A percentile compares a stretch with the other conserved stretches of the same genome.
Evolutionary conservation across 176 grass and related monocot genomes (phyloP).

Genomic region (Themeda triandra): DNA sequence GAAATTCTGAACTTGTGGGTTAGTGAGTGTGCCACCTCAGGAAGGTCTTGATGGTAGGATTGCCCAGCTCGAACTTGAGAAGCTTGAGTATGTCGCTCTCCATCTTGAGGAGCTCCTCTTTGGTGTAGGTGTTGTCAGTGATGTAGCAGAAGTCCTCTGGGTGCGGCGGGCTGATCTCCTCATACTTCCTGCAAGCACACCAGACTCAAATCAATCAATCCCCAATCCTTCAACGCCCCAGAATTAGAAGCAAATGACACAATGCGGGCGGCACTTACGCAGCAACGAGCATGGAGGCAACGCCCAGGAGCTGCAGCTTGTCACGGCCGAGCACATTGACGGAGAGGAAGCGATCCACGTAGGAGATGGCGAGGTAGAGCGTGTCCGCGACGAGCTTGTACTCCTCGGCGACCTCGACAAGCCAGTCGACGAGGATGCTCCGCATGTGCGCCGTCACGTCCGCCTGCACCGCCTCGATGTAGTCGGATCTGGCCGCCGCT

Average conservation of each 20-base stretch:
- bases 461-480: slow-evolving; percentile 68
- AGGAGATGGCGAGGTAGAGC: slow-evolving; percentile 70
- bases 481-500: slow-evolving; percentile 49
- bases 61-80: slow-evolving; percentile 84
- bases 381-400: slow-evolving; percentile 92
- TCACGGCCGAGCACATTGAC: slow-evolving; percentile 53
- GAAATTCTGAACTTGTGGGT: not conserved
- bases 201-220: not conserved
- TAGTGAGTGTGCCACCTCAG: slow-evolving; percentile 39
- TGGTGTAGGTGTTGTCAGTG: slow-evolving; percentile 94
- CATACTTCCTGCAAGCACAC: slow-evolving; percentile 73
- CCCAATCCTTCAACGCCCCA: not conserved
- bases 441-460: slow-evolving; percentile 83
- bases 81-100: slow-evolving; percentile 84
- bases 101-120: slow-evolving; percentile 85
- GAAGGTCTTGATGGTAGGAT: slow-evolving; percentile 85
- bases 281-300: slow-evolving; percentile 75
- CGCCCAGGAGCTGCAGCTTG: slow-evolving; percentile 82
- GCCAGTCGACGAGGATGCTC: slow-evolving; percentile 81
- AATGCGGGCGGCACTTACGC: slow-evolving; percentile 53
- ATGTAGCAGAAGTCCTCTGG: slow-evolving; percentile 96
- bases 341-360: slow-evolving; percentile 83
- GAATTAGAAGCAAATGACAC: not conserved
- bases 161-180: slow-evolving; percentile 75
- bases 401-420: slow-evolving; percentile 93